Base-by-base conservation (phyloP, 2,329 filamentous ascomycete genomes). In the Aphanocladium album region DNA sequence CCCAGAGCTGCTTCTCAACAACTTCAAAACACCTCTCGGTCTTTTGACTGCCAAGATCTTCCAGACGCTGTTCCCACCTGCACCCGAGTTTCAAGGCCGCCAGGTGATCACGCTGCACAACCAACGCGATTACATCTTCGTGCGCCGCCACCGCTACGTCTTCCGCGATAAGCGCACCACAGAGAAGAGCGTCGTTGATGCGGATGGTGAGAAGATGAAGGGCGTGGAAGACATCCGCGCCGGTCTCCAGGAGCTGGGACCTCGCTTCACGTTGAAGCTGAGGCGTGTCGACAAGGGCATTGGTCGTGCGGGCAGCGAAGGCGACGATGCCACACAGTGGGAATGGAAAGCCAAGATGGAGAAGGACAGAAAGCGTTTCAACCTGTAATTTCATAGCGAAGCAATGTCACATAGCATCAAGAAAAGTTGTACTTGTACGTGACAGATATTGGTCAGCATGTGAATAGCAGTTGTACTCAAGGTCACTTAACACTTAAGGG, bases 261-360 rank as follows among this genome's bases (percentile, higher is more conserved):
- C 91, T 8, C 80, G 68, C 82, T 95, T 78, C 55, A 80, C 77
- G 2, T 76, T 98, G 65, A 98, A 98, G 79, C 77, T 99, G 69
- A 85, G 93, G 67, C 86, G 95, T 69, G 88, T 98, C 47, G 93
- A 98, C 72, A 93, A 92, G 76, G 93, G 93, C 0, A 89, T 99
- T 65, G 85, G 85, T 16, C 76, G 83, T 60, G 85, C 86, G 8
- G 86, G 86, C 19, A 87, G 85, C 67, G 81, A 86, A 63, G 84
- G 90, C 80, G 79, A 86, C 74, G 79, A 88, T 74, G 91, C 91
- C 41, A 84, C 91, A 67, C 90, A 96, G 71, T 98, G 95, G 93
- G 86, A 97, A 73, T 99, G 95, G 95, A 96, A 96, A 78, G 89
- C 90, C 12, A 87, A 87, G 72, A 96, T 95, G 88, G 95, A 99